phyloP scores from a whole-genome alignment of 2,329 filamentous ascomycete genomes.

The Ophiocordyceps robertsii region DNA sequence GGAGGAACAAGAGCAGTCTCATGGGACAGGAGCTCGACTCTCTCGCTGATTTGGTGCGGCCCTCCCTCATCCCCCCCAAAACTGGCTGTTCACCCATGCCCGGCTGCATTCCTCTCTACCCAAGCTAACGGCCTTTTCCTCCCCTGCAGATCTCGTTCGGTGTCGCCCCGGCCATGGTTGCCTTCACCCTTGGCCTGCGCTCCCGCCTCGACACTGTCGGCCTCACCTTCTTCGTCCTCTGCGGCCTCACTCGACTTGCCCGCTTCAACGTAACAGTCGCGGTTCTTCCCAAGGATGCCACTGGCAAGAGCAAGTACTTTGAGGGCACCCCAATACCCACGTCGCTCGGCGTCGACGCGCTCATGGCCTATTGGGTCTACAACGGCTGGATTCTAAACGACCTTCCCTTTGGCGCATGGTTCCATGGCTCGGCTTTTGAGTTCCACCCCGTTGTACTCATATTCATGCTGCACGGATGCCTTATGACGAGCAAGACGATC shows the following conservation, averaged over 20 bases:
- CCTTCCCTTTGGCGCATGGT: conserved; percentile 62
- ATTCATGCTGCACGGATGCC: conserved; percentile 78
- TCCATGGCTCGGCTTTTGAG: conserved; percentile 56
- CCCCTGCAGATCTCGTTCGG: conserved; percentile 79
- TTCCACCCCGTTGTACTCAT: conserved; percentile 72
- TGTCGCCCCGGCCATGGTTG: conserved; percentile 73
- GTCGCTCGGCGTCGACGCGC: conserved; percentile 60
- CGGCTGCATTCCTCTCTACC: not conserved
- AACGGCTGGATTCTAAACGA: conserved; percentile 66
- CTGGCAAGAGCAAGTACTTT: conserved; percentile 88
- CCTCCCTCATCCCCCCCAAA: not conserved
- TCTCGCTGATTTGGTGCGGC: conserved; percentile 74
- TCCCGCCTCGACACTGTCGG: conserved; percentile 69
- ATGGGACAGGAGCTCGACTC: conserved; percentile 98
- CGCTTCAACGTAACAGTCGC: conserved; percentile 95
- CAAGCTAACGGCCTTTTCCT: not conserved
- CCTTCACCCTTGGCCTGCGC: conserved; percentile 80
- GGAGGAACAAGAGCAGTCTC: conserved; percentile 91
- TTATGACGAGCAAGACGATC: conserved; percentile 92
- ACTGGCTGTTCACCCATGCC: not conserved
- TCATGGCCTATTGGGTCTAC: conserved; percentile 85
- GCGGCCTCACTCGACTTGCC: conserved; percentile 82
- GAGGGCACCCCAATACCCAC: conserved; percentile 96
- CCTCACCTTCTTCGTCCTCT: conserved; percentile 83
- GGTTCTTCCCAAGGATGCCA: conserved; percentile 79